Conservation (phyloP, 2,329 filamentous ascomycete species). For the Amylocarpus encephaloides region DNA sequence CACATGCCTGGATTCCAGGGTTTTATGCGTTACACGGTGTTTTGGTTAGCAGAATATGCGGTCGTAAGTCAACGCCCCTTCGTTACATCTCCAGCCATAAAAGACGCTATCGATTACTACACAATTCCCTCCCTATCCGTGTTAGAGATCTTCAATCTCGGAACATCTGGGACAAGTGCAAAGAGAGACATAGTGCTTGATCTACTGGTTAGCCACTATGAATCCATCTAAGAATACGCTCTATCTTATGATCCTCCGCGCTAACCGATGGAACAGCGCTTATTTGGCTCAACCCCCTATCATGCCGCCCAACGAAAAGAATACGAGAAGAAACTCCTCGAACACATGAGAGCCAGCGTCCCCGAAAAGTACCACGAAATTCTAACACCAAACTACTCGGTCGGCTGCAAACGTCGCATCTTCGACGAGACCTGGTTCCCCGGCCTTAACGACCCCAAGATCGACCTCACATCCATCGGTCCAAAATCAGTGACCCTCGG, state of each 20-base stretch:
- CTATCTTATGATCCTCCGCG: too few species aligned
- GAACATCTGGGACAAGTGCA: too few species aligned
- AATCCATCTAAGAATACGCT: too few species aligned
- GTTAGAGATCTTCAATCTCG: background rate
- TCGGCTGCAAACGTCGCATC: slow-evolving; percentile 52
- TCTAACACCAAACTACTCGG: slow-evolving; percentile 48
- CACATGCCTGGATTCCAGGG: slow-evolving; percentile 42
- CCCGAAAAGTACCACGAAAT: slow-evolving; percentile 53
- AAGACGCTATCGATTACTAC: too few species aligned
- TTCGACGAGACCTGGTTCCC: slow-evolving; percentile 46
- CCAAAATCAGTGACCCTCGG: slow-evolving; percentile 45
- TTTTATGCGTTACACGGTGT: slow-evolving; percentile 36
- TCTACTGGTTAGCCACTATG: background rate
- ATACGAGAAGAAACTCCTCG: slow-evolving; percentile 37
- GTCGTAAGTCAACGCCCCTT: background rate
- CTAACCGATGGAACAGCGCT: background rate
- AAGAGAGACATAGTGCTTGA: too few species aligned
- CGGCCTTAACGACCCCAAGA: slow-evolving; percentile 41
- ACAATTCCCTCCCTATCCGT: too few species aligned
- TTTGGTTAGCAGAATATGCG: slow-evolving; percentile 35
- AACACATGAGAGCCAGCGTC: slow-evolving; percentile 40
- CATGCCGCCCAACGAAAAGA: slow-evolving; percentile 36
- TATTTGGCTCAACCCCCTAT: slow-evolving; percentile 39
- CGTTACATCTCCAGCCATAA: background rate
- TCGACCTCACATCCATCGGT: slow-evolving; percentile 44